phyloP scores from a whole-genome alignment of 495 filamentous ascomycete genomes.

The Talaromyces adpressus region DNA sequence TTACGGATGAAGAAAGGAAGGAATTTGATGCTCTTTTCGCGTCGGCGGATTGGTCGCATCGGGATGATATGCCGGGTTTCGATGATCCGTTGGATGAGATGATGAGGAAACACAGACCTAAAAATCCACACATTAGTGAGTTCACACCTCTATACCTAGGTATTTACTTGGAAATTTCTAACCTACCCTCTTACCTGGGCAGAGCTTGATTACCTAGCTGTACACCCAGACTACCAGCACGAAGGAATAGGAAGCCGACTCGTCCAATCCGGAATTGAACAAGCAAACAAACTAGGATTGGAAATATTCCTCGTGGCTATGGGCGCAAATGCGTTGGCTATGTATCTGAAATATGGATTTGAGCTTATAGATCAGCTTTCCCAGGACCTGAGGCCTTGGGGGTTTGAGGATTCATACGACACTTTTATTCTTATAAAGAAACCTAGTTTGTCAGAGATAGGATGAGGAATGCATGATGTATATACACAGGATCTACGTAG shows the following conservation, averaged over 20 bases:
- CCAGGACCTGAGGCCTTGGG: neutral
- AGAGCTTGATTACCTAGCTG: neutral
- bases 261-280: neutral
- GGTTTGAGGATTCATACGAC: neutral
- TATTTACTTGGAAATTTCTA: too few relatives aligned
- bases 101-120: neutral
- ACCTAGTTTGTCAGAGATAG: too few relatives aligned
- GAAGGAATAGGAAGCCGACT: neutral
- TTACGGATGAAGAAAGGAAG: neutral
- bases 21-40: neutral
- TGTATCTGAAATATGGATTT: neutral
- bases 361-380: neutral
- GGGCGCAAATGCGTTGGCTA: neutral
- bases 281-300: neutral
- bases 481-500: too few relatives aligned
- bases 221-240: neutral
- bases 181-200: too few relatives aligned
- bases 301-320: neutral
- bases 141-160: neutral
- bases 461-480: too few relatives aligned
- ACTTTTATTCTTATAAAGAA: neutral
- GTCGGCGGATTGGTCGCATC: neutral
- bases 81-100: neutral
- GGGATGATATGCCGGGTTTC: neutral
- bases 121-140: neutral